These are phyloP conservation scores for Naganishia antarctica DNA, from an alignment of 768 basidiomycete species.

Conservation along the genomic window DNA sequence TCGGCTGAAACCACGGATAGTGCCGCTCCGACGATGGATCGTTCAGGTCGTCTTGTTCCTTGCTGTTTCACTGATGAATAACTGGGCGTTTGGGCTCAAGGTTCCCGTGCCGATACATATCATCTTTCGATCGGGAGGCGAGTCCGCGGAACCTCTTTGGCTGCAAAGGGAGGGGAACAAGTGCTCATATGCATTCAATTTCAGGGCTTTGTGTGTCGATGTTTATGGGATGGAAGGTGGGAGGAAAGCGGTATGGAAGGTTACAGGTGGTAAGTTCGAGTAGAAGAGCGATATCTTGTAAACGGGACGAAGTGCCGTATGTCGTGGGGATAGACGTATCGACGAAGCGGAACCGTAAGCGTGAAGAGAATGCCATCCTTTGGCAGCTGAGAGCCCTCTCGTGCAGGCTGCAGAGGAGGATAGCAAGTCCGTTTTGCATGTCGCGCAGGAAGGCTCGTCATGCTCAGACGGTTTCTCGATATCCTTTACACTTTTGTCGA, in stretches of 20 bases:
- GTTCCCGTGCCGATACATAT: conserved; percentile 70
- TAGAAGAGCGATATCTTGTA: no score
- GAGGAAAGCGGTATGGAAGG: conserved; percentile 59
- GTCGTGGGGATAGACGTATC: no score
- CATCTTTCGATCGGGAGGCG: conserved; percentile 77
- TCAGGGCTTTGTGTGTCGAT: conserved; percentile 71
- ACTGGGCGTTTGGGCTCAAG: conserved; percentile 63
- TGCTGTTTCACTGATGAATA: conserved; percentile 67
- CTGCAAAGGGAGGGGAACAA: background rate
- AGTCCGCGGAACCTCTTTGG: conserved; percentile 24
- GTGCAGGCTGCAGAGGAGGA: no score
- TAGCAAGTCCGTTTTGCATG: no score
- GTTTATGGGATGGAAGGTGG: conserved; percentile 62
- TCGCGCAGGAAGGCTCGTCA: no score
- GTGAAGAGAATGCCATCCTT: no score
- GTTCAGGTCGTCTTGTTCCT: conserved; percentile 67
- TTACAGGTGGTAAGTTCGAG: conserved; percentile 56
- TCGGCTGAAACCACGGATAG: conserved; percentile 60
- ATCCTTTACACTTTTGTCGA: no score
- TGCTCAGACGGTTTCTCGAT: no score
- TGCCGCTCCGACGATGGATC: conserved; percentile 65
- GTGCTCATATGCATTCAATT: no score
- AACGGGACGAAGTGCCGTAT: no score
- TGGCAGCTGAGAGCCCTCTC: no score
- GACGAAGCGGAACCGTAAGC: no score